Evolutionary conservation across 2,329 filamentous ascomycete species (phyloP), one percentile per base, ranked within the genome.

Genomic region (Scytalidium lignicola): DNA sequence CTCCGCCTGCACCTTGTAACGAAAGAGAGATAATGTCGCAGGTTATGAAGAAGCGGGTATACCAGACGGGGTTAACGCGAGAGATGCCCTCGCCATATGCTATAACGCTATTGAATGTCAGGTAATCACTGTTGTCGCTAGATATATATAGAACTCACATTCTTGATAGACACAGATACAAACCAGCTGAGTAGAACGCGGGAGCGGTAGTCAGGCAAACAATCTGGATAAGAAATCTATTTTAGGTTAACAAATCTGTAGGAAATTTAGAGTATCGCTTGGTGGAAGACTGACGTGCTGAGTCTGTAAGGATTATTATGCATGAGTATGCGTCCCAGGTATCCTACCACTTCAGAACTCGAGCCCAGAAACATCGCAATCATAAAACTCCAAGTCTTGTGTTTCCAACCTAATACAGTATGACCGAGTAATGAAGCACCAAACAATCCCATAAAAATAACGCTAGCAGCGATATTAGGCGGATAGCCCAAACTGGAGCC

Each of bases 151-250:
- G 21, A 26, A 50, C 48, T 46, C 42, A 29, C 32, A 49, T 52
- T 17, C 41, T 63, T 3, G 69, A 60, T 23, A 84, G 68, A 50
- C 76, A 81, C 48, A 85, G 67, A 58, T 85, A 86, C 43, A 85
- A 73, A 2, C 72, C 77, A 1, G 80, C 81, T 12, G 78, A 74
- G 60, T 83, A 70, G 59, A 84, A 84, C 2, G 80, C 80, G 0
- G 83, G 82, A 0, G 70, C 81, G 47, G 84, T 74, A 8, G 80
- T 85, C 48, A 86, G 69, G 53, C 74, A 77, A 60, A 76, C 72
- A 22, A 81, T 74, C 60, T 83, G 78, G 9, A 80, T 73, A 45
- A 74, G 57, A 62, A 75, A 82, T 51, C 74, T 74, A 43, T 37
- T 37, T n/a, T 7, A 37, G 5, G 32, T 37, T 37, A 37, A 37